Evolutionary conservation across 2,329 filamentous ascomycete genomes (phyloP).

Genomic region (Blumeriella jaapii): DNA sequence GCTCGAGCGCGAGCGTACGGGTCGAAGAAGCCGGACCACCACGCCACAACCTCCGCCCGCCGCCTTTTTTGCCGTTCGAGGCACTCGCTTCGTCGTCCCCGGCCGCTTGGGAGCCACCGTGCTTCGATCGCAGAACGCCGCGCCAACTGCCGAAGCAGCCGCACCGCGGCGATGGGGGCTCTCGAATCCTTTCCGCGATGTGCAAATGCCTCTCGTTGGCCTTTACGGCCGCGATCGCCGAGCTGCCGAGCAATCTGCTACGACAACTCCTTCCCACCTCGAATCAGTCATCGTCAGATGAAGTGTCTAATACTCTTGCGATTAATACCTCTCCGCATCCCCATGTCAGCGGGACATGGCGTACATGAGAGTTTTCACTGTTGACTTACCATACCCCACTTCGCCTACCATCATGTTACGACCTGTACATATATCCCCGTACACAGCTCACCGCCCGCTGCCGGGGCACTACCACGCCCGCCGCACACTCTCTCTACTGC

Average conservation of each 20-base stretch:
- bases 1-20: conserved; percentile 22
- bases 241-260: conserved; percentile 3
- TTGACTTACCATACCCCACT: too few species aligned
- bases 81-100: conserved; percentile 18
- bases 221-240: conserved; percentile 15
- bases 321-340: conserved; percentile 1
- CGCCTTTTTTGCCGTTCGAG: conserved; percentile 22
- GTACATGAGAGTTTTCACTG: not conserved
- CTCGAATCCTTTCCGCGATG: conserved; percentile 20
- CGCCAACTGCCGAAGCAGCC: conserved; percentile 1
- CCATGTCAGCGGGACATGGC: not conserved
- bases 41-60: conserved; percentile 21
- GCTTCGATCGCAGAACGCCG: too few species aligned
- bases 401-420: too few species aligned
- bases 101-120: conserved; percentile 17
- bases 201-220: conserved; percentile 16
- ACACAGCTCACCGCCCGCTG: too few species aligned
- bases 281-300: conserved; percentile 24
- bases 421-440: too few species aligned
- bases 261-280: conserved; percentile 26
- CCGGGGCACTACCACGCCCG: too few species aligned
- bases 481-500: conserved; percentile 9
- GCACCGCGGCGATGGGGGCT: conserved; percentile 16
- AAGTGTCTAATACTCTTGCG: conserved; percentile 5
- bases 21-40: conserved; percentile 20